Base-by-base conservation (phyloP, 2,329 filamentous ascomycete genomes). In the Dendrostoma leiphaemia region DNA sequence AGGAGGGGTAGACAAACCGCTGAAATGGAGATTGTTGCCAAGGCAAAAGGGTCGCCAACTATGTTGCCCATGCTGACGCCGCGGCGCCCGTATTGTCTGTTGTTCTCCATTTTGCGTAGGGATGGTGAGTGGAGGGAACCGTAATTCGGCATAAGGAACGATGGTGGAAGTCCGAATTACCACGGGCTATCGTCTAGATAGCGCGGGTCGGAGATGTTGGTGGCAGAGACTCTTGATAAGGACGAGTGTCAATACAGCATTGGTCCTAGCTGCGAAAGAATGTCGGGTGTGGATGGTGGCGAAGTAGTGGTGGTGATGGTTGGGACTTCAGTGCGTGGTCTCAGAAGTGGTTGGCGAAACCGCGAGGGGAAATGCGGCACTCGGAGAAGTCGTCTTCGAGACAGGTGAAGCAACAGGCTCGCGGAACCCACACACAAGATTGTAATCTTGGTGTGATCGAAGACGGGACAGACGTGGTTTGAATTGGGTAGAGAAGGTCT, bases 1-100 rank as follows among this genome's bases (percentile, higher is more conserved):
- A 23, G n/a, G 28, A 24, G 15, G 35, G 17, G 5, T 19, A 10
- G 28, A 49, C 45, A 38, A 84, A 97, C 93, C 68, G 90, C 80
- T 60, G 89, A 84, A 71, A 97, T 97, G 54, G 93, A 97, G 60
- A 96, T 84, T 32, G 94, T 97, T 52, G 92, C 91, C 57, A 99
- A 82, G 57, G 93, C 92, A 73, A 99, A 97, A 6, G 94, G 94
- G 74, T 99, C 93, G 65, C 94, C 94, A 58, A 97, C 81, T 64
- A 99, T 91, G 74, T 97, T 95, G 69, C 89, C 89, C 71, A 92
- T 73, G 71, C 83, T 88, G 72, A 96, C 86, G 64, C 76, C 75
- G 67, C 71, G 77, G 67, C 81, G 77, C 67, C 78, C 76, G 67
- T 85, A 82, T 62, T 74, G 71, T 60, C 83, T 79, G 62, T 81